Evolutionary conservation across 148 eudicot species (phyloP).

Genomic region (Silene conica): DNA sequence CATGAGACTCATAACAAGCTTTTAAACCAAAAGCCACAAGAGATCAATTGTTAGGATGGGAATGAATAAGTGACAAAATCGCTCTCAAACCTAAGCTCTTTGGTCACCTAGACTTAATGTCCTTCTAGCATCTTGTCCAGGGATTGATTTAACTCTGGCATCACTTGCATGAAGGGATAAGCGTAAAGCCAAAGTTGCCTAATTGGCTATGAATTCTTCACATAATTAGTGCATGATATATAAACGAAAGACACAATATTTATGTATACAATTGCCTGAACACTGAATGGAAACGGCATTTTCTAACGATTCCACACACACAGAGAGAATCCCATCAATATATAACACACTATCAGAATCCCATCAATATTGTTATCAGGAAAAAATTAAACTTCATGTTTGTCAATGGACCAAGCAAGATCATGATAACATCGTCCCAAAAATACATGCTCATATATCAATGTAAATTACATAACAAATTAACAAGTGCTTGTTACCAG

Average conservation of each 20-base stretch:
- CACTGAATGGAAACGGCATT: not conserved
- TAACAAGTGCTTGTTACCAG: slow-evolving; percentile 24
- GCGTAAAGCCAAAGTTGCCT: not conserved
- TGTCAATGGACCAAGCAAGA: slow-evolving; percentile 2
- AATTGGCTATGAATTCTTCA: not conserved
- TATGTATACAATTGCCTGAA: not conserved
- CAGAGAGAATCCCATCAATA: no score
- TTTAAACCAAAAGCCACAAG: no score
- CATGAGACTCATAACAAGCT: no score
- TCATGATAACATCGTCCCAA: not conserved
- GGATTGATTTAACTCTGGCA: not conserved
- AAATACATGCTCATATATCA: not conserved
- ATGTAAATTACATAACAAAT: not conserved
- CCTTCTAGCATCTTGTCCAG: not conserved
- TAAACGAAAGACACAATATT: no score
- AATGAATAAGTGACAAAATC: no score
- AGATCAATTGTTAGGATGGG: no score
- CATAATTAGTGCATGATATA: no score
- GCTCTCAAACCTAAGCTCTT: not conserved
- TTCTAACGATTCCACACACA: no score
- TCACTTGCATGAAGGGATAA: not conserved
- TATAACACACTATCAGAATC: no score
- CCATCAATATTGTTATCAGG: no score
- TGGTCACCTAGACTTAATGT: not conserved
- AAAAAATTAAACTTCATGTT: not conserved